These are phyloP conservation scores for Cutaneotrichosporon daszewskae DNA, from an alignment of 1,284 basidiomycete genomes.

Conservation along the genomic window DNA sequence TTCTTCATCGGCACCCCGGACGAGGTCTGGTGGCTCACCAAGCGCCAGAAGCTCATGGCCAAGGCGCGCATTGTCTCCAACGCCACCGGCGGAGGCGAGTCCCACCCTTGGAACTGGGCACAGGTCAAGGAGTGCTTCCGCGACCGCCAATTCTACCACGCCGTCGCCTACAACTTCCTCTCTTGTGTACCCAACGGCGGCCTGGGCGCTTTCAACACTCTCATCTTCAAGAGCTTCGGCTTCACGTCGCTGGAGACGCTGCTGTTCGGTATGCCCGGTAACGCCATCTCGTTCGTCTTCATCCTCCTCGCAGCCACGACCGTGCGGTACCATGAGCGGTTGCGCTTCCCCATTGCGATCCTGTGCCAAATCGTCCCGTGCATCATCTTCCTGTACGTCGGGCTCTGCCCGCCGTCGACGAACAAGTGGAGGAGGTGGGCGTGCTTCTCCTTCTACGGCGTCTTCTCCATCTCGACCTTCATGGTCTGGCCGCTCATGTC, in stretches of 20 bases:
- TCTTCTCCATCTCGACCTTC: constrained; percentile 23
- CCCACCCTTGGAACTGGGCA: constrained; percentile 26
- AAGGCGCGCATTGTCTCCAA: constrained; percentile 25
- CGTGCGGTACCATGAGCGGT: constrained; percentile 9
- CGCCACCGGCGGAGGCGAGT: constrained; percentile 16
- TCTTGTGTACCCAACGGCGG: constrained; percentile 29
- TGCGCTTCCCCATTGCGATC: constrained; percentile 24
- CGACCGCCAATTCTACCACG: constrained; percentile 27
- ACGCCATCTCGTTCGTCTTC: constrained; percentile 17
- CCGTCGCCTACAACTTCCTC: constrained; percentile 16
- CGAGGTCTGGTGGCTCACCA: constrained; percentile 28
- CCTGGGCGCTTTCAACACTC: constrained; percentile 21
- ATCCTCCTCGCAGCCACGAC: constrained; percentile 9
- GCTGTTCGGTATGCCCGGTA: constrained; percentile 22
- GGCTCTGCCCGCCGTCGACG: constrained; percentile 12
- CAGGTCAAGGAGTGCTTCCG: constrained; percentile 28
- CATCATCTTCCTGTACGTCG: constrained; percentile 23
- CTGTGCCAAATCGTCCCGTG: constrained; percentile 12
- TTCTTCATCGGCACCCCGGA: constrained; percentile 24
- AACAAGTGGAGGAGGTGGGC: constrained; percentile 25
- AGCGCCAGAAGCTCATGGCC: constrained; percentile 27
- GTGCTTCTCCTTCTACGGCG: constrained; percentile 18
- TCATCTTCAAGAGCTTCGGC: constrained; percentile 20
- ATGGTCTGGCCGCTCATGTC: constrained; percentile 29
- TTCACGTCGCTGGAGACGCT: constrained; percentile 20